Base-by-base conservation (phyloP, 257 asterid genomes). In the Gentiana dahurica region DNA sequence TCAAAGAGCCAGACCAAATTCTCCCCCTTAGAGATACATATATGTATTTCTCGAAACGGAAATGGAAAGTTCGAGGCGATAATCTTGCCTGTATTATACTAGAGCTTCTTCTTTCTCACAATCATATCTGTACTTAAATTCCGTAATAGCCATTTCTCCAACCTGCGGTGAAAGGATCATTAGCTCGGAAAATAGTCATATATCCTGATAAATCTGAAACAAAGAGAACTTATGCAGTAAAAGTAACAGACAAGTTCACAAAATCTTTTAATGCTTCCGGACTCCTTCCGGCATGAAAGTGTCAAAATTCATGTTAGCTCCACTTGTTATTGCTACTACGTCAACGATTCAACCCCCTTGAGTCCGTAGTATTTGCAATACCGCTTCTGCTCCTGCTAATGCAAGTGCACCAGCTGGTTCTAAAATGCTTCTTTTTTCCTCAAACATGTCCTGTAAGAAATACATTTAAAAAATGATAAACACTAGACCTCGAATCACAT, bases 391-490 rank as follows among this genome's bases (percentile, higher is more conserved):
- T 69, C 98, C 98, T 58, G 95, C 95, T 43, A 92, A 74, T 58
- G 98, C 76, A 77, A 92, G 97, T 35, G 98, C 98, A 65, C 98
- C 98, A 33, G 98, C 95, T 55, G 97, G 98, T 71, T 92, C 98
- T 69, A 92, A 64, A 59, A 92, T 92, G 75, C 86, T 88, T 75
- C 97, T 80, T 72, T 83, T 92, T 85, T 92, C 98, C 79, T 92
- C 97, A 74, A 88, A 92, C 95, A 92, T 85, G 74, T 88, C 89
- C 97, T 88, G 72, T 62, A 45, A 65, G 51, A 35, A 39, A 24
- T 24, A 54, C 36, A 39, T 36, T 5, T 39, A 35, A 5, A 57
- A 52, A 1, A 6, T 33, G n/a, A 11, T 8, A 50, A 34, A 51
- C 4, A n/a, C 8, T 53, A 12, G 38, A 36, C 12, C 38, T 6